These are phyloP conservation scores for Vitis hybrid DNA, from an alignment of 177 flowering plant species.

Conservation along the genomic window DNA sequence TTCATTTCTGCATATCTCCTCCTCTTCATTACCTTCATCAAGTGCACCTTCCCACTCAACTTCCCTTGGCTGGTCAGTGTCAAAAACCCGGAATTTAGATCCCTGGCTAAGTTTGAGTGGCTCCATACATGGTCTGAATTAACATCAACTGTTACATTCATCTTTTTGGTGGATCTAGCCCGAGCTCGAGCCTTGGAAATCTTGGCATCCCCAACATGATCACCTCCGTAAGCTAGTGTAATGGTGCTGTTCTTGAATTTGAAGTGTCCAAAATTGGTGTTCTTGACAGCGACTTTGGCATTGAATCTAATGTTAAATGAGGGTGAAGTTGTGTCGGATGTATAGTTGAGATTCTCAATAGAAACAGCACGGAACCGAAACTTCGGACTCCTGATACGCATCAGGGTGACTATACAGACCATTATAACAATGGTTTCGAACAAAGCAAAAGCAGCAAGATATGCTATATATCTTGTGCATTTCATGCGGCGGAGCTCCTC, in stretches of 20 bases:
- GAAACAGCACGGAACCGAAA: not conserved
- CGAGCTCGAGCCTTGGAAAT: slow-evolving; percentile 5
- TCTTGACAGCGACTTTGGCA: slow-evolving; percentile 4
- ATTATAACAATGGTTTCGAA: slow-evolving; percentile 1
- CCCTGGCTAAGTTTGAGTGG: slow-evolving; percentile 1
- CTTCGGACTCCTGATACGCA: slow-evolving; percentile 10
- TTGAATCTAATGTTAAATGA: not conserved
- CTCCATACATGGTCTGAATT: not conserved
- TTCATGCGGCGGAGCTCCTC: not conserved
- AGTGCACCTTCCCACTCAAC: slow-evolving; percentile 18
- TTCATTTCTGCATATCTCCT: slow-evolving; percentile 13
- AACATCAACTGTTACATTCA: slow-evolving; percentile 9
- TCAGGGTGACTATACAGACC: not conserved
- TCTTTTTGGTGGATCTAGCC: slow-evolving; percentile 13
- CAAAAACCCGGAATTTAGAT: slow-evolving; percentile 15
- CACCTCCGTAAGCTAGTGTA: slow-evolving; percentile 7
- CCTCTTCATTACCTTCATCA: slow-evolving; percentile 13
- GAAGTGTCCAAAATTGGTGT: slow-evolving; percentile 11
- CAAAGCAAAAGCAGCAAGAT: slow-evolving; percentile 3
- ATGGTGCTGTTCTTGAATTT: slow-evolving; percentile 1
- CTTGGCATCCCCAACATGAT: slow-evolving; percentile 2
- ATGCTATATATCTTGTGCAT: slow-evolving; percentile 2
- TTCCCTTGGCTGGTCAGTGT: slow-evolving; percentile 3
- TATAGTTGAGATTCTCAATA: no score
- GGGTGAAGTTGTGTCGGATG: not conserved